Percentiles rank a stretch among this genome's conserved stretches.
phyloP scores from a whole-genome alignment of 1,284 basidiomycete genomes.

The Cryptococcus amylolentus region DNA sequence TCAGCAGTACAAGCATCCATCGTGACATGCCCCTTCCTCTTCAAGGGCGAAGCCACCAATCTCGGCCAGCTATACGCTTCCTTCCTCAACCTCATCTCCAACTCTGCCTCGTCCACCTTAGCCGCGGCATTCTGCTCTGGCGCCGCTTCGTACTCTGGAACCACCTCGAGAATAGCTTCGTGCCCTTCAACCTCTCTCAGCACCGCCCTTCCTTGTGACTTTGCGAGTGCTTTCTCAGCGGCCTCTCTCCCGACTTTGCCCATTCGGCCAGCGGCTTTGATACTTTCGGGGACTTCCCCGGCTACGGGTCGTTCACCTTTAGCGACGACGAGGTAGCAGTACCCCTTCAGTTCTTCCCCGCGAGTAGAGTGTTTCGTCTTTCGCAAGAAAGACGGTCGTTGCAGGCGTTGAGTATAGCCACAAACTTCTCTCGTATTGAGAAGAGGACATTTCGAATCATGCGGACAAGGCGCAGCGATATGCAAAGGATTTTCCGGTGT shows the following conservation, averaged over 20 bases:
- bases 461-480: slow-evolving; percentile 68
- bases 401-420: slow-evolving; percentile 79
- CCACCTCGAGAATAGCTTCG: slow-evolving; percentile 21
- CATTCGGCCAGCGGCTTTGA: slow-evolving; percentile 18
- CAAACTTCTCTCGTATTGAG: slow-evolving; percentile 60
- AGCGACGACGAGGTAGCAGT: slow-evolving; percentile 86
- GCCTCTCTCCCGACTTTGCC: slow-evolving; percentile 39
- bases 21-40: slow-evolving; percentile 87
- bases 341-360: slow-evolving; percentile 80
- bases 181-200: slow-evolving; percentile 37
- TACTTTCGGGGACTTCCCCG: not conserved
- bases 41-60: slow-evolving; percentile 82
- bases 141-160: slow-evolving; percentile 3
- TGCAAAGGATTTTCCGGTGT: slow-evolving; percentile 26
- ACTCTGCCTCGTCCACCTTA: slow-evolving; percentile 10
- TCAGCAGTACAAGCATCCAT: slow-evolving; percentile 81
- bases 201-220: slow-evolving; percentile 26
- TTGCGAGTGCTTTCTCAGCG: slow-evolving; percentile 19
- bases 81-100: slow-evolving; percentile 28
- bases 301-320: slow-evolving; percentile 65
- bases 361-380: slow-evolving; percentile 77
- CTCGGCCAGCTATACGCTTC: slow-evolving; percentile 79
- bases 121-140: slow-evolving; percentile 5
- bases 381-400: slow-evolving; percentile 78
- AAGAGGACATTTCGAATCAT: slow-evolving; percentile 79